Conservation (phyloP, 768 basidiomycete species). For the Serpula lacrymans region DNA sequence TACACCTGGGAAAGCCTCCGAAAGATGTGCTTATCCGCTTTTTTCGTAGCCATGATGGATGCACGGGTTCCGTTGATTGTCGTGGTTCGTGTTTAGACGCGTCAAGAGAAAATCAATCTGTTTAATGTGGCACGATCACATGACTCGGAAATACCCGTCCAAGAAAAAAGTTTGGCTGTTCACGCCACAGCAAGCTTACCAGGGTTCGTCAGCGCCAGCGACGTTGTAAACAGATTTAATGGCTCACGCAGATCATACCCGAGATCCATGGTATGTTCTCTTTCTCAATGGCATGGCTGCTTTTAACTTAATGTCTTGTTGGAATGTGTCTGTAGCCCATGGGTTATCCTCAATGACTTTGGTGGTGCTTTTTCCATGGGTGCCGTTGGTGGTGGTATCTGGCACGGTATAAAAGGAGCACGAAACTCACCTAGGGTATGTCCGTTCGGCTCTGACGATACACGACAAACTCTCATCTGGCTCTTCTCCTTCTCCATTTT, state of each 20-base stretch:
- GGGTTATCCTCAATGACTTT: conserved; percentile 98
- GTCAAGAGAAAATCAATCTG: conserved; percentile 12
- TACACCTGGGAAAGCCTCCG: conserved; percentile 46
- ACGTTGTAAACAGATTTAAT: conserved; percentile 34
- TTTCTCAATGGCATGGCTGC: neutral
- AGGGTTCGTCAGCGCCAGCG: conserved; percentile 6
- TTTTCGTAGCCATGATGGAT: conserved; percentile 16
- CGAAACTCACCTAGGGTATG: conserved; percentile 92
- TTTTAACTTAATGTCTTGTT: conserved; percentile 3
- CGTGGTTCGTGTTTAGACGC: conserved; percentile 21
- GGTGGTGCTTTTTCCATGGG: conserved; percentile 98
- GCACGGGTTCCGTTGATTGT: conserved; percentile 2
- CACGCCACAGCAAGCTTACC: neutral
- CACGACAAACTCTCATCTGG: neutral
- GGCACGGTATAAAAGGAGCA: conserved; percentile 98
- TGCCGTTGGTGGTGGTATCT: conserved; percentile 94
- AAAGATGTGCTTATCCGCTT: conserved; percentile 3
- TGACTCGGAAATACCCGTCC: conserved; percentile 27
- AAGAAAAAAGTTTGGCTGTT: conserved; percentile 20
- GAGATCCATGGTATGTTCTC: conserved; percentile 81
- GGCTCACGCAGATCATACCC: conserved; percentile 89
- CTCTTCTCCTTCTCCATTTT: neutral
- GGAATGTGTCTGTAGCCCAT: conserved; percentile 59
- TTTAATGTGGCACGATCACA: conserved; percentile 29
- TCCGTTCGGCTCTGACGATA: conserved; percentile 4